Base-by-base conservation (phyloP, 2,329 filamentous ascomycete genomes). In the Fusarium nematophilum region DNA sequence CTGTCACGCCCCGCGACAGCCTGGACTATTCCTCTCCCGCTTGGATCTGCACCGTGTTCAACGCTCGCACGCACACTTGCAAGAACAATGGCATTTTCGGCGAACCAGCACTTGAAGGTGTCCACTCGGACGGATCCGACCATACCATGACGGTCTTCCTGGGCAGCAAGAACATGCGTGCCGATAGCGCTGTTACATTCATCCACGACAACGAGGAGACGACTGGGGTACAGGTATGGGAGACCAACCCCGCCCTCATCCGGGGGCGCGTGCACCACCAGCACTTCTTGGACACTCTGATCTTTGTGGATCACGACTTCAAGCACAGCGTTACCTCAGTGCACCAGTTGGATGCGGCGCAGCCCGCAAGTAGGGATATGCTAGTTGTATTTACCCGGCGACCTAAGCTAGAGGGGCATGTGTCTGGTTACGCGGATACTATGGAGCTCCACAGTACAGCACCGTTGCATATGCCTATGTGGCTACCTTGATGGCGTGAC, bases 61-160 rank as follows among this genome's bases (percentile, higher is more conserved):
- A 67, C 51, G 51, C 67, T 6, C 69, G 67, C 25, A 71, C 69
- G 8, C 47, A 61, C 14, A 72, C 70, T 4, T 60, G 52, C 9
- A 55, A 53, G 13, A 50, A 58, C 3, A 23, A 40, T 3, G 50
- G 58, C 37, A 54, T 70, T 5, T 46, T 65, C 17, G 70, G 70
- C n/a, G 66, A 72, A 36, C 70, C 70, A 3, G 68, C 70, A 6
- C 59, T 72, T 5, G 70, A 72, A 50, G 70, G 70, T 14, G 68
- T 72, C n/a, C 70, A 72, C 57, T 62, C 61, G 4, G 70, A 72
- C 39, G 70, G 70, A 9, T 64, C 65, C 13, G 70, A 72, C 52
- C 65, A 70, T 46, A 72, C 69, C 46, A 72, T 72, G 70, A 72
- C 70, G 3, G 64, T 62, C 23, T 70, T 64, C 33, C 64, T 72